Base-by-base conservation (phyloP, 2,329 filamentous ascomycete genomes). In the Exophiala sp. region DNA sequence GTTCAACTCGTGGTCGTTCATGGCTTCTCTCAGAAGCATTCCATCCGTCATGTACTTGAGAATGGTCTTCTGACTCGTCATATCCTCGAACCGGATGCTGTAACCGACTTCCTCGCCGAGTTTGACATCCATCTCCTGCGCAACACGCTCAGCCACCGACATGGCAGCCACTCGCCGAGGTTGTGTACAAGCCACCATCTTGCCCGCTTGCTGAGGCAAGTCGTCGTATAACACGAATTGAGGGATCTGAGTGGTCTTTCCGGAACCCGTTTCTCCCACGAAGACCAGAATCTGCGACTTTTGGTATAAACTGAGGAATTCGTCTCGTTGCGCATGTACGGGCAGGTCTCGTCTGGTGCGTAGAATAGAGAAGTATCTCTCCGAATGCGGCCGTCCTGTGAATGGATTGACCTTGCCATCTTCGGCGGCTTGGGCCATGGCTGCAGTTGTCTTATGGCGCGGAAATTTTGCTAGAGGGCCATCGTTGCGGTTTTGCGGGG, bases 11-110 rank as follows among this genome's bases (percentile, higher is more conserved):
- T 90, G 87, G 68, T 98, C 93, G 70, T 96, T 84, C 83, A 98
- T 95, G 50, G 93, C 90, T 71, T 98, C 93, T 64, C 93, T 78
- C 64, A 97, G 77, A 63, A 98, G 82, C 85, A 98, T 97, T 80
- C 94, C 94, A 65, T 98, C 93, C 38, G 94, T 98, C 93, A 98
- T 98, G 76, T 98, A 98, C 75, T 98, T 98, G 66, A 98, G 80
- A 54, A 94, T 81, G 1, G 93, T 98, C 69, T 87, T 89, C 50
- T 82, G 81, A 43, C 86, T 80, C 1, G 93, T 97, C 73, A 83
- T 86, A 68, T 98, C 93, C 70, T 98, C 94, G 70, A 98, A 98
- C 76, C 93, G 88, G 68, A 98, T 97, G 68, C 88, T 97, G 74
- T 97, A 98, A 69, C 93, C 93, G 48, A 98, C 90, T 71, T 97